These are phyloP conservation scores for Teratosphaeria gauchensis DNA, from an alignment of 2,329 filamentous ascomycete genomes.

Conservation along the genomic window DNA sequence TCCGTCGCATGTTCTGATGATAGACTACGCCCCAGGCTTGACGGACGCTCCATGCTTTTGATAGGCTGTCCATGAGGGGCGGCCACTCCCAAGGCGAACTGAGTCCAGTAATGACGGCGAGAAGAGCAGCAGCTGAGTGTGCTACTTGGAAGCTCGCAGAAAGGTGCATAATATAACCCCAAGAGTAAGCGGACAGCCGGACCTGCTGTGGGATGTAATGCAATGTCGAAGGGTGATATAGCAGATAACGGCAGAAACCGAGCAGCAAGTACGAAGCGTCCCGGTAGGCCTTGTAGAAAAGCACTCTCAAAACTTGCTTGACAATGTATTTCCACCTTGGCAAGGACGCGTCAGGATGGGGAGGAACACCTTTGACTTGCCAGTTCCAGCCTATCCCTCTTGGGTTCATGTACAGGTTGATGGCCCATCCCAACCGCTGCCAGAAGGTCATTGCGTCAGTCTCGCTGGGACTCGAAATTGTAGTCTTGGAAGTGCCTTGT, in stretches of 20 bases:
- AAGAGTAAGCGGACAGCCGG: background rate
- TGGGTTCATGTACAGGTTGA: background rate
- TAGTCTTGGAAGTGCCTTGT: background rate
- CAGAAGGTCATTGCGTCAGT: background rate
- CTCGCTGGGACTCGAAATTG: background rate
- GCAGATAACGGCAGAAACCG: background rate
- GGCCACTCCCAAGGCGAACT: background rate
- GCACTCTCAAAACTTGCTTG: background rate
- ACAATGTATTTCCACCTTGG: background rate
- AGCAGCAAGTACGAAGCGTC: background rate
- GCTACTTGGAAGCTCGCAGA: background rate
- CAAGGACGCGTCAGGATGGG: background rate
- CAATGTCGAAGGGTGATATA: background rate
- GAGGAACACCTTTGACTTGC: background rate
- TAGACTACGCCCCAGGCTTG: background rate
- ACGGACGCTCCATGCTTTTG: background rate
- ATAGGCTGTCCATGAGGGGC: background rate
- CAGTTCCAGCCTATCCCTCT: background rate
- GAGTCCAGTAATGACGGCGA: background rate
- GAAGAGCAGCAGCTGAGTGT: background rate
- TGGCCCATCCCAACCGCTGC: background rate
- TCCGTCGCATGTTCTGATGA: background rate
- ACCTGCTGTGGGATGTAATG: background rate
- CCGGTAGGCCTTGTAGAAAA: background rate
- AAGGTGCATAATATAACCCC: background rate